A percentile compares a stretch with the other conserved stretches of the same genome.
Conservation (phyloP, 192 early-diverging fungal species). For the Coemansia sp. region DNA sequence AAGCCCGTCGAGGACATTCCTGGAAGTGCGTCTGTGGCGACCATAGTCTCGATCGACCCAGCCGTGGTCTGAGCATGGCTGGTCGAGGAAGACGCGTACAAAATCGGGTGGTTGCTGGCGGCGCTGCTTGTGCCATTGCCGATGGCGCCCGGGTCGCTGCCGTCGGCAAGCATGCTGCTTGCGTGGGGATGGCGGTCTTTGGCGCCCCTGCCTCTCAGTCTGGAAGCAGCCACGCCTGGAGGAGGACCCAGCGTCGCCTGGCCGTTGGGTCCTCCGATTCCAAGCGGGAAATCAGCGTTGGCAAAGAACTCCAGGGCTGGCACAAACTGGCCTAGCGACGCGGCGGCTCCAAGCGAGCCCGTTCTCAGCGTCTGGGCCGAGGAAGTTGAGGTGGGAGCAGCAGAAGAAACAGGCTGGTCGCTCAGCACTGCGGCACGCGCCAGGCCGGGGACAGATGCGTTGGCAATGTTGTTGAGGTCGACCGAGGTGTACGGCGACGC, state of each 20-base stretch:
- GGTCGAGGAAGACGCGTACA: neutral
- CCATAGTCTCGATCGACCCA: neutral
- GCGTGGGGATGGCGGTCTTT: neutral
- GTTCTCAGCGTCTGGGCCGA: neutral
- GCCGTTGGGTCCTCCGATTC: constrained; percentile 48
- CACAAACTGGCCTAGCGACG: constrained; percentile 45
- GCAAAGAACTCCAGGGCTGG: constrained; percentile 54
- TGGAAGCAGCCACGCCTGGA: constrained; percentile 10
- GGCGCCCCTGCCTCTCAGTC: neutral
- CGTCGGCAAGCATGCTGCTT: neutral
- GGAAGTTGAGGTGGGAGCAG: neutral
- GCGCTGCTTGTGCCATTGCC: neutral
- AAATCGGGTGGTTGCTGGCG: neutral
- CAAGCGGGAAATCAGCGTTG: constrained; percentile 49
- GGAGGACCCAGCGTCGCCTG: constrained; percentile 36
- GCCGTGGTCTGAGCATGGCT: neutral
- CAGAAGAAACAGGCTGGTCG: neutral
- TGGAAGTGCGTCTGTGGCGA: neutral
- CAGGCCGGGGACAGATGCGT: neutral
- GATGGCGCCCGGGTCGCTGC: neutral
- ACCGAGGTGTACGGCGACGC: constrained; percentile 44
- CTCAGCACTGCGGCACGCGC: neutral
- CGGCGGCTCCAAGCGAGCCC: neutral
- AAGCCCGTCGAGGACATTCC: neutral
- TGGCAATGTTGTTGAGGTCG: constrained; percentile 9